Evolutionary conservation across 148 eudicot species (phyloP).

Genomic region (Vaccinium vitisidaea): DNA sequence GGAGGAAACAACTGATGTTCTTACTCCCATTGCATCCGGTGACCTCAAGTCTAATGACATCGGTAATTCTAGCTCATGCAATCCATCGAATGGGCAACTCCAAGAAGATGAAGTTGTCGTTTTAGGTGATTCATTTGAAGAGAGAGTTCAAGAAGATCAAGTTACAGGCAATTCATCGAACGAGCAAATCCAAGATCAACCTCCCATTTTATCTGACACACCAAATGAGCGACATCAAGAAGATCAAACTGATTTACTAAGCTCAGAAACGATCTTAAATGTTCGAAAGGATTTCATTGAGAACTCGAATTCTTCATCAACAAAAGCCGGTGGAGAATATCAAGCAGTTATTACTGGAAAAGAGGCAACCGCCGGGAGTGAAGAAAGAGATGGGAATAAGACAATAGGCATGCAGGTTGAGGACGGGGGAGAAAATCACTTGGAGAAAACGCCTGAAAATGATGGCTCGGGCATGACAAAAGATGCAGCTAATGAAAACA

Average conservation of each 20-base stretch:
- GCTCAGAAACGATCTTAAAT: constrained; percentile 17
- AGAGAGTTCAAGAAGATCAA: constrained; percentile 22
- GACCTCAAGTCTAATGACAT: constrained; percentile 10
- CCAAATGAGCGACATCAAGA: constrained; percentile 11
- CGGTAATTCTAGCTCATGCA: constrained; percentile 14
- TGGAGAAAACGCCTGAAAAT: constrained; percentile 18
- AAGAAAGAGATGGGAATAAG: not conserved
- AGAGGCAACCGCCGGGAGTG: not conserved
- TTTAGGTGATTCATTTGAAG: constrained; percentile 19
- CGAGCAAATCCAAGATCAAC: constrained; percentile 16
- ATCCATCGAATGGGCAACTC: constrained; percentile 13
- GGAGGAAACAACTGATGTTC: constrained; percentile 1
- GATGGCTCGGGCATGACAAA: not conserved
- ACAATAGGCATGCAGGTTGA: not conserved
- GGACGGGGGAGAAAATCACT: constrained; percentile 9
- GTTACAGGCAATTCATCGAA: constrained; percentile 20
- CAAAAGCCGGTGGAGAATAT: not conserved
- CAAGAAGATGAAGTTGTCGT: constrained; percentile 17
- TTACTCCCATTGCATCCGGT: constrained; percentile 11
- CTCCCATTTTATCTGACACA: constrained; percentile 12
- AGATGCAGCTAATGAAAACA: constrained; percentile 9
- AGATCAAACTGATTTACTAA: constrained; percentile 16
- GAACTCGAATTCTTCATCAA: constrained; percentile 15
- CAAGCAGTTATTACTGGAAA: constrained; percentile 10
- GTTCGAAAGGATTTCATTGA: constrained; percentile 17